Conservation (phyloP, 108 stramenopile species). For the Cyclotella atomus region DNA sequence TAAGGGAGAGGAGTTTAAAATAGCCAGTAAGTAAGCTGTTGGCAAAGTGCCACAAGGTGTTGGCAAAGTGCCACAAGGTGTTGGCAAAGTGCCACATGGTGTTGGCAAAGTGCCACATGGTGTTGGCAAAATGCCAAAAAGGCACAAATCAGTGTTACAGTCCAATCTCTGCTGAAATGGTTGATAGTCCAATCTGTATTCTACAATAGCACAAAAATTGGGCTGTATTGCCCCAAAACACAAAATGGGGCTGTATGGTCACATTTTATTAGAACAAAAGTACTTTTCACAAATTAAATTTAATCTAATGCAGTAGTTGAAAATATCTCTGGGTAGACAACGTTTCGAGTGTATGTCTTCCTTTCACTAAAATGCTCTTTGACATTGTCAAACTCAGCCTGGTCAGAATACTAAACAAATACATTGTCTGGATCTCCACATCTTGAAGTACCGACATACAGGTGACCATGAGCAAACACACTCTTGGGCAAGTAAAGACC, state of each 20-base stretch:
- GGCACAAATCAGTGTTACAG: too few relatives aligned
- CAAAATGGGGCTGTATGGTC: background rate
- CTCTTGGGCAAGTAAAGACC: conserved; percentile 12
- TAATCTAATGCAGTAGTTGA: background rate
- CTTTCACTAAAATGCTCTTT: background rate
- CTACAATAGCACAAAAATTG: too few relatives aligned
- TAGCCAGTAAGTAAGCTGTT: too few relatives aligned
- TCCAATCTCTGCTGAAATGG: too few relatives aligned
- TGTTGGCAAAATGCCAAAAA: too few relatives aligned
- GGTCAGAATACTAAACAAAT: background rate
- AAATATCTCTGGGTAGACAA: background rate
- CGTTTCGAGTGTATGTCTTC: background rate
- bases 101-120: too few relatives aligned
- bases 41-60: background rate
- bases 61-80: background rate
- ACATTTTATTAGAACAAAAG: background rate
- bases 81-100: background rate
- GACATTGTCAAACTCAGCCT: conserved; percentile 3
- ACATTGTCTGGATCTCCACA: conserved; percentile 7
- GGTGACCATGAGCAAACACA: conserved; percentile 8
- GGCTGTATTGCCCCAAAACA: too few relatives aligned
- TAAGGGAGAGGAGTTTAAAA: background rate
- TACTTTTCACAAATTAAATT: background rate
- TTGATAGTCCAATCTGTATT: too few relatives aligned
- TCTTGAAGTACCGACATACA: conserved; percentile 13